Base-by-base conservation (phyloP, 2,329 filamentous ascomycete genomes). In the Calcarisporium arbuscula region DNA sequence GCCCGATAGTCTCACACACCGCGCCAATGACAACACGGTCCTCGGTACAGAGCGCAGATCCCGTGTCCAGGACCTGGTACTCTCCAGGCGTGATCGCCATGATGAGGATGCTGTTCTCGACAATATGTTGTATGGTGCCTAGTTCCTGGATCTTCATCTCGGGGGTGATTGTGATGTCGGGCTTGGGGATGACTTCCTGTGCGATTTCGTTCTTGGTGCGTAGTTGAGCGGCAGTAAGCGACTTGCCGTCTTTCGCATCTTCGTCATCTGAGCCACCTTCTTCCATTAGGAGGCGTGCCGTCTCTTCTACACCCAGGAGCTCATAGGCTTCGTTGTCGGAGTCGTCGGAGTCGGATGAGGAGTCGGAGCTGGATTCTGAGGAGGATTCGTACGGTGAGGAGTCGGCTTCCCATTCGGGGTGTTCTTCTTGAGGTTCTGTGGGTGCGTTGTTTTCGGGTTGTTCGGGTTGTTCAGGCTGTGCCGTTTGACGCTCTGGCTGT, bases 391-490 rank as follows among this genome's bases (percentile, higher is more conserved):
- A 83, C 0, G 83, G 83, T 1, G 82, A 85, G 2, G 83, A 88
- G 50, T 90, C 85, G 7, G 72, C 65, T 53, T 94, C 86, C 85
- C 87, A 96, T 57, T 95, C 89, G 4, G 83, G 80, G 28, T 82
- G 68, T 9, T 61, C 65, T 35, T 48, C 48, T 31, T 57, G 44
- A n/a, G n/a, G n/a, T n/a, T n/a, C n/a, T n/a, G n/a, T n/a, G n/a
- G n/a, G n/a, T n/a, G n/a, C n/a, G n/a, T n/a, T n/a, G n/a, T n/a
- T n/a, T 10, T 57, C 58, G 22, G 52, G 50, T 30, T 57, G 56
- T 34, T 31, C 35, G 4, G 30, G 30, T 21, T 36, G 45, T 5
- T 39, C 38, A 25, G 43, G 33, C 21, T 41, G 50, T 16, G 38
- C 35, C n/a, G n/a, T 34, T 41, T 15, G 10, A 19, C 27, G 20